Evolutionary conservation across 495 filamentous ascomycete genomes (phyloP).

Genomic region (Clavariopsis aquatica): DNA sequence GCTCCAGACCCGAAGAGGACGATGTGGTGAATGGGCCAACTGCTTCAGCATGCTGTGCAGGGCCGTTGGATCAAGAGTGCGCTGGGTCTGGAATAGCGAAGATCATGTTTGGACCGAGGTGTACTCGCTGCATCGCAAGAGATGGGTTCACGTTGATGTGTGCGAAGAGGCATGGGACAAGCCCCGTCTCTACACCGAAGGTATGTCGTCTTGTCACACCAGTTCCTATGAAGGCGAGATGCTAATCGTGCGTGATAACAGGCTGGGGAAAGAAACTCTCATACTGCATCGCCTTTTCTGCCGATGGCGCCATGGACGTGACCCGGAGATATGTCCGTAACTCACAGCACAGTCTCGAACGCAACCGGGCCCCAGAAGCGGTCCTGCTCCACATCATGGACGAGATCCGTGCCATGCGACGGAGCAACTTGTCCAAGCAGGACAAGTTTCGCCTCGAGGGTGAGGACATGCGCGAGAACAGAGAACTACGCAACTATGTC

Average conservation of each 20-base stretch:
- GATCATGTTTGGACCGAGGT: slow-evolving; percentile 98
- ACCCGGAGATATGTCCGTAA: slow-evolving; percentile 94
- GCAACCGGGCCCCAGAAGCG: slow-evolving; percentile 78
- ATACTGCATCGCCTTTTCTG: slow-evolving; percentile 96
- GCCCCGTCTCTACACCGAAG: slow-evolving; percentile 87
- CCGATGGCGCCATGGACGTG: slow-evolving; percentile 92
- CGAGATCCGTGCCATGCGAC: slow-evolving; percentile 81
- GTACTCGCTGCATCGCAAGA: slow-evolving; percentile 87
- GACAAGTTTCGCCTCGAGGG: slow-evolving; percentile 79
- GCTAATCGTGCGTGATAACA: slow-evolving; percentile 38
- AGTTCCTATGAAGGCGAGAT: neutral
- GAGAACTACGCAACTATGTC: slow-evolving; percentile 76
- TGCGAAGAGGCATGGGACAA: slow-evolving; percentile 97
- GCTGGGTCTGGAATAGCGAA: slow-evolving; percentile 98
- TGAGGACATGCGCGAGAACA: slow-evolving; percentile 85
- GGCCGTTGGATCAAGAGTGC: slow-evolving; percentile 83
- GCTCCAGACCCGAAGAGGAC: slow-evolving; percentile 78
- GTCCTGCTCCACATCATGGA: slow-evolving; percentile 84
- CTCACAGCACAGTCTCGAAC: slow-evolving; percentile 67
- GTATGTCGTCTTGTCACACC: slow-evolving; percentile 46
- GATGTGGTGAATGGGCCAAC: slow-evolving; percentile 95
- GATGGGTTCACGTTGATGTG: slow-evolving; percentile 96
- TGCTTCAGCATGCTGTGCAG: slow-evolving; percentile 99
- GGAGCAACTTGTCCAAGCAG: slow-evolving; percentile 75
- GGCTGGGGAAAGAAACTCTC: slow-evolving; percentile 92